These are phyloP conservation scores for Gymnopilus junonius DNA, from an alignment of 768 basidiomycete species.

Conservation along the genomic window DNA sequence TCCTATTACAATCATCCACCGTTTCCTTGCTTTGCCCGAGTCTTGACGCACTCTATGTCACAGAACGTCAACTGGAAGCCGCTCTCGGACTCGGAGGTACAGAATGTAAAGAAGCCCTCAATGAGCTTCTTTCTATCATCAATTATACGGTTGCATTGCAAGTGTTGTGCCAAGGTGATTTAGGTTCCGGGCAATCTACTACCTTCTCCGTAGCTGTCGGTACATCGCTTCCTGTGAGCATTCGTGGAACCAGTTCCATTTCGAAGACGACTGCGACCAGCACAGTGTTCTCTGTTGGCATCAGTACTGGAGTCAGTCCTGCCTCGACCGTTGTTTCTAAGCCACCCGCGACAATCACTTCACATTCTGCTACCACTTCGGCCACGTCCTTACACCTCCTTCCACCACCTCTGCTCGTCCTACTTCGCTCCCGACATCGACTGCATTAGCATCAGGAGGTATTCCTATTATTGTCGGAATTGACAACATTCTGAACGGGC, in stretches of 20 bases:
- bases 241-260: not conserved
- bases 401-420: not conserved
- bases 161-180: not conserved
- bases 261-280: not conserved
- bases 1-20: slow-evolving; percentile 1
- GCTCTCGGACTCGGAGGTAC: not conserved
- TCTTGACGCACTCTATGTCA: not conserved
- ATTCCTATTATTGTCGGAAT: slow-evolving; percentile 28
- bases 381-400: not conserved
- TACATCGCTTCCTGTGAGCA: not conserved
- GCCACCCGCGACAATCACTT: not conserved
- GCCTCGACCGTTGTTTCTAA: not conserved
- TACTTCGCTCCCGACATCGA: not conserved
- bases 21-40: not conserved
- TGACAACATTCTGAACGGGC: slow-evolving; percentile 22
- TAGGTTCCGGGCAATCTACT: not conserved
- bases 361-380: not conserved
- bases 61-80: not conserved
- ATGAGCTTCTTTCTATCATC: not conserved
- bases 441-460: not conserved
- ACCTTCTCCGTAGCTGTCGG: not conserved
- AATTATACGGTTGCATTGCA: not conserved
- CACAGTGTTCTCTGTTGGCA: not conserved
- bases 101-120: not conserved
- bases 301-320: not conserved